A percentile compares a stretch with the other conserved stretches of the same genome.
phyloP scores from a whole-genome alignment of 768 basidiomycete species.

The Auricularia cornea region DNA sequence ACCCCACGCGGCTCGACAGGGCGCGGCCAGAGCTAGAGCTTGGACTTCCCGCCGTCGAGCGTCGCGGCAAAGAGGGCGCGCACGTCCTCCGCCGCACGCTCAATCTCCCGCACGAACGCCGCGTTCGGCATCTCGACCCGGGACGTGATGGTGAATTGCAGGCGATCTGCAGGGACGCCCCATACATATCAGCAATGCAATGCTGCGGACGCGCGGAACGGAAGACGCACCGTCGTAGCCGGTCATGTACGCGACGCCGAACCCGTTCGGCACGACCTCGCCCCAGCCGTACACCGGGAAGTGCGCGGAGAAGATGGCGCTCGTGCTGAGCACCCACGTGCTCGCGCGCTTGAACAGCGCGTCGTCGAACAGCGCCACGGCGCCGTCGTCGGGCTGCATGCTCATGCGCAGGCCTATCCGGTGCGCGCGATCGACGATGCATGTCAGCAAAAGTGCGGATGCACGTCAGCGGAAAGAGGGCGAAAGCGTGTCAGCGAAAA shows the following conservation, averaged over 20 bases:
- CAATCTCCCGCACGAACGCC: slow-evolving; percentile 63
- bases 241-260: slow-evolving; percentile 94
- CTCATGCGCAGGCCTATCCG: slow-evolving; percentile 75
- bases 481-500: too few species aligned
- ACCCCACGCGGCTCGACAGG: too few species aligned
- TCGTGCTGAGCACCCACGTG: slow-evolving; percentile 86
- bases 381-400: slow-evolving; percentile 48
- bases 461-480: too few species aligned
- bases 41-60: background rate
- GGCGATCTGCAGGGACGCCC: slow-evolving; percentile 40
- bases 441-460: too few species aligned
- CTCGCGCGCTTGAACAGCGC: slow-evolving; percentile 62
- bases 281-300: slow-evolving; percentile 90
- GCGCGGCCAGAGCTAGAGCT: background rate
- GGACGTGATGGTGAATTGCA: slow-evolving; percentile 85
- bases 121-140: slow-evolving; percentile 76
- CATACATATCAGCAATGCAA: background rate
- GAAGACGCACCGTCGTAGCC: slow-evolving; percentile 57
- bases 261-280: slow-evolving; percentile 89
- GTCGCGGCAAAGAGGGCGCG: slow-evolving; percentile 41
- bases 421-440: too few species aligned
- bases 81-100: slow-evolving; percentile 56
- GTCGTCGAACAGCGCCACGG: slow-evolving; percentile 69
- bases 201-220: background rate
- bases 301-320: slow-evolving; percentile 78